phyloP scores from a whole-genome alignment of 352 stramenopile species.

The Pythium scleroteichum region DNA sequence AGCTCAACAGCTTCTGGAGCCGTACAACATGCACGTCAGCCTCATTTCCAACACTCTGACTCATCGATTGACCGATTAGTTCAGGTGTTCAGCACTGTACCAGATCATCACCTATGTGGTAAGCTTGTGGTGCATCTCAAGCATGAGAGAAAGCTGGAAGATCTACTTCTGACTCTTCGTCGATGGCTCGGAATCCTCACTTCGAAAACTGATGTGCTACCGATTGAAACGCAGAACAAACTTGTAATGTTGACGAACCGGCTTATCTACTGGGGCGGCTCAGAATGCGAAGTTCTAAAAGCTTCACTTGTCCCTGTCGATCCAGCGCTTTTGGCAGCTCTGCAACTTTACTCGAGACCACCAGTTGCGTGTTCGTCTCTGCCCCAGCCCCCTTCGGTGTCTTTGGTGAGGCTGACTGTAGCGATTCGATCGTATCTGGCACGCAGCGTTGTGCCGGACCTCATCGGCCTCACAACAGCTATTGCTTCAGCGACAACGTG shows the following conservation, averaged over 20 bases:
- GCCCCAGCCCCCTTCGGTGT: background rate
- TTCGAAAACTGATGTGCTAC: background rate
- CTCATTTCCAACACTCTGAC: conserved; percentile 11
- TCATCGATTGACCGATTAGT: conserved; percentile 13
- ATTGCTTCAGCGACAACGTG: conserved; percentile 5
- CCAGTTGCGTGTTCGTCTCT: background rate
- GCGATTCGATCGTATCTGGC: conserved; percentile 24
- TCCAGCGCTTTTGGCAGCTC: background rate
- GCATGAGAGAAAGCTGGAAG: conserved; percentile 15
- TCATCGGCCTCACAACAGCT: conserved; percentile 14
- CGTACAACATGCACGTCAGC: background rate
- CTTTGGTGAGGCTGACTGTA: conserved; percentile 25
- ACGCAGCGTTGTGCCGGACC: conserved; percentile 7
- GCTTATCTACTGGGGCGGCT: conserved; percentile 5
- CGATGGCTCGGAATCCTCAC: conserved; percentile 21
- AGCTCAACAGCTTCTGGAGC: background rate
- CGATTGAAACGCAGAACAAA: background rate
- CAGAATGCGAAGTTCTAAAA: conserved; percentile 1
- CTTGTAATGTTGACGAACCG: conserved; percentile 21
- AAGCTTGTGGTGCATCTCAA: conserved; percentile 5
- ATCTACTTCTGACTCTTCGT: conserved; percentile 17
- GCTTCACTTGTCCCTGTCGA: conserved; percentile 10
- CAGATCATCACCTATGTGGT: background rate
- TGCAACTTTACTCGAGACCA: conserved; percentile 10
- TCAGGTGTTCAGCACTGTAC: background rate